Conservation (phyloP, 106 monocot genomes). For the Chionographis japonica region DNA sequence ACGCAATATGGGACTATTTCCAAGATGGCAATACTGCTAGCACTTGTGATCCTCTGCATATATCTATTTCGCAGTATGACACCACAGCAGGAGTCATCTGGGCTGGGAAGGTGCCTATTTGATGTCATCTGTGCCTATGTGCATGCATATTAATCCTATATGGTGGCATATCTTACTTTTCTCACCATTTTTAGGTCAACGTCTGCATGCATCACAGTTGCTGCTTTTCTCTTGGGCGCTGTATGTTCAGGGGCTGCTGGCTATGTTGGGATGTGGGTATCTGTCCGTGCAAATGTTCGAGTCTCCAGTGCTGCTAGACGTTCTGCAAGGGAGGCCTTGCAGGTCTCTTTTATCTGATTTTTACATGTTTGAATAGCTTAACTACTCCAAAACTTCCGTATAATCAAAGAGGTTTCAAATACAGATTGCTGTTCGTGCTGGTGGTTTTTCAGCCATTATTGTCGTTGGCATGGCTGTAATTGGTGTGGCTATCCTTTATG, state of each 20-base stretch:
- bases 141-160: background rate
- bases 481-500: slow-evolving; percentile 89
- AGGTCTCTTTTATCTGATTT: slow-evolving; percentile 35
- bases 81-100: slow-evolving; percentile 93
- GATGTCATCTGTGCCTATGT: background rate
- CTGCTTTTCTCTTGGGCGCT: slow-evolving; percentile 93
- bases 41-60: slow-evolving; percentile 80
- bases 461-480: slow-evolving; percentile 99
- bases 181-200: slow-evolving; percentile 41
- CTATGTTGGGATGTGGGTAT: slow-evolving; percentile 99
- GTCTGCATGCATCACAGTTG: slow-evolving; percentile 87
- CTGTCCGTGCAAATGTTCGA: slow-evolving; percentile 97
- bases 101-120: slow-evolving; percentile 58
- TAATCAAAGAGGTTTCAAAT: slow-evolving; percentile 5
- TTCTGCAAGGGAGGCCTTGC: slow-evolving; percentile 93
- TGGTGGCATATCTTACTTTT: background rate
- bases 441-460: slow-evolving; percentile 96
- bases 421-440: slow-evolving; percentile 97
- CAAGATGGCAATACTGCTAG: slow-evolving; percentile 88
- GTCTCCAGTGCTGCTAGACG: slow-evolving; percentile 98
- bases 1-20: slow-evolving; percentile 99
- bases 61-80: slow-evolving; percentile 86
- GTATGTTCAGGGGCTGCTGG: slow-evolving; percentile 94
- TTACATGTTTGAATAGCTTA: background rate
- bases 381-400: background rate